Base-by-base conservation (phyloP, 2,329 filamentous ascomycete genomes). In the Colletotrichum karsti region DNA sequence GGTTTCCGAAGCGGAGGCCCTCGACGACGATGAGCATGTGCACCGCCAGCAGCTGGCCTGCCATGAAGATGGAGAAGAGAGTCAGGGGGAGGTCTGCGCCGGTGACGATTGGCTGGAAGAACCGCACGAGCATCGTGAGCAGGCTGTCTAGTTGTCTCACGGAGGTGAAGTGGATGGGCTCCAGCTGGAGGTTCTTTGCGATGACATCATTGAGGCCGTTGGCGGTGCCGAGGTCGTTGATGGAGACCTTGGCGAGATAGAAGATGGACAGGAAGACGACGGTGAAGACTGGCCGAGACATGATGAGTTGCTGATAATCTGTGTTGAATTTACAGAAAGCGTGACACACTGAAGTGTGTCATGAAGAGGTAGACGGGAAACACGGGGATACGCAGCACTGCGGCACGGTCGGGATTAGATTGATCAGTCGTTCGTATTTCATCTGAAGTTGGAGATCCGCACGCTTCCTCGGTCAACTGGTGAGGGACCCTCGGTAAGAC, bases 41-140 rank as follows among this genome's bases (percentile, higher is more conserved):
- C 54, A 73, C 28, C 13, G 73, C 60, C 24, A 72, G 7, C 2
- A 72, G 10, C 63, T 75, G 74, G 9, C 72, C 71, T 4, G 57
- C 50, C 50, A 73, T 71, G 39, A 72, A 74, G 15, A 70, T 24
- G 2, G 65, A 63, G 35, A 73, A 74, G 3, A 75, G 18, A 2
- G 69, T 67, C 20, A 73, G 42, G 1, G 56, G 50, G 0, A 70
- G 69, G 9, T 51, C 60, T 22, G 64, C 62, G 5, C 71, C 72
- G 9, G 41, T 58, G 9, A 71, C 58, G 24, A 64, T 53, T 2
- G 72, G 69, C 48, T 70, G 70, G 48, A 72, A 72, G 37, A 72
- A 69, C 5, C 54, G 42, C 12, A 74, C 64, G 9, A 71, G 51
- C 55, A 69, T 58, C 12, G 63, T 66, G 35, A 74, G 48, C 6